Conservation (phyloP, 2,329 filamentous ascomycete genomes). For the Anisogramma anomala region DNA sequence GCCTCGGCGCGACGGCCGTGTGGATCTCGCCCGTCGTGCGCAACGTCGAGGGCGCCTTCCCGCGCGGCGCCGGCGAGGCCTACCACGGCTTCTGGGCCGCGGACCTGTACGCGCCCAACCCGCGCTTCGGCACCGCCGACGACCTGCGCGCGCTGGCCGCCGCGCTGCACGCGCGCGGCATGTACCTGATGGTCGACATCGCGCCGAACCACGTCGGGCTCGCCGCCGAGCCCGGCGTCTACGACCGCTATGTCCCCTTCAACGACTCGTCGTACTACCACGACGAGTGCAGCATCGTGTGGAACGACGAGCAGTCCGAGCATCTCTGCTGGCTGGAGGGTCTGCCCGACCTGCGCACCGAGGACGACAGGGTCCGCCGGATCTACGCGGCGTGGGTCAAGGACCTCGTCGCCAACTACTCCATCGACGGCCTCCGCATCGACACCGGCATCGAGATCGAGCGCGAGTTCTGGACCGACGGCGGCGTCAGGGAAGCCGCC, state of each 20-base stretch:
- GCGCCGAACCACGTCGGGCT: constrained; percentile 42
- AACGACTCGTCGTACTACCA: constrained; percentile 18
- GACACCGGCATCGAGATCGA: constrained; percentile 37
- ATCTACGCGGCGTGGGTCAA: constrained; percentile 37
- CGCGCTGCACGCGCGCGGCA: constrained; percentile 40
- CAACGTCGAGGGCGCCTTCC: constrained; percentile 25
- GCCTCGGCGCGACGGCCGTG: constrained; percentile 29
- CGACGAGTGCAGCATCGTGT: constrained; percentile 13
- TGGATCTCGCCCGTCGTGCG: constrained; percentile 36
- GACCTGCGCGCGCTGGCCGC: constrained; percentile 37
- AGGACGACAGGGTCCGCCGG: constrained; percentile 28
- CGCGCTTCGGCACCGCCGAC: constrained; percentile 37
- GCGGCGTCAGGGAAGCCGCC: constrained; percentile 30
- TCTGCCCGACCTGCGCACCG: constrained; percentile 39
- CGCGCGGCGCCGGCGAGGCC: constrained; percentile 22
- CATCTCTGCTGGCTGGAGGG: constrained; percentile 8
- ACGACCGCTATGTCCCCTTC: constrained; percentile 18
- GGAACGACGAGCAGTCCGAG: constrained; percentile 7
- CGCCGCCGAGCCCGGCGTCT: constrained; percentile 12
- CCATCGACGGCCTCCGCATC: constrained; percentile 37
- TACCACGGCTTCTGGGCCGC: constrained; percentile 41
- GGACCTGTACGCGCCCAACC: constrained; percentile 36
- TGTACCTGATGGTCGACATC: constrained; percentile 52
- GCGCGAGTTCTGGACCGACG: constrained; percentile 37
- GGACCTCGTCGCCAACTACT: constrained; percentile 35